phyloP scores from a whole-genome alignment of 1,284 basidiomycete genomes.

The Microbotryum scabiosae region DNA sequence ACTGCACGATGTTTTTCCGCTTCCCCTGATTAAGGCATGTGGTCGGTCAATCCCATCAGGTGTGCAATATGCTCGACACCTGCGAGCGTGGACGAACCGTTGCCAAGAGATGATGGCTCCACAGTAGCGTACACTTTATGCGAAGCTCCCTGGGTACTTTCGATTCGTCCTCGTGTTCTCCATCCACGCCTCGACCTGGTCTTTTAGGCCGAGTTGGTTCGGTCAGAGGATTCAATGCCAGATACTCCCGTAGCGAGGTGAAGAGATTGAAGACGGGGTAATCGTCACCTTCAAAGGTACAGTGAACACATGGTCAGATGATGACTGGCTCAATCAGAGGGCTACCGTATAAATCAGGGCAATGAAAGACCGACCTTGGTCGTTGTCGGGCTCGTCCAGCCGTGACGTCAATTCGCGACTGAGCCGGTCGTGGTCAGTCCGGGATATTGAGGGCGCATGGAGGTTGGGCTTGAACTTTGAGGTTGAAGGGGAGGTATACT shows the following conservation, averaged over 20 bases:
- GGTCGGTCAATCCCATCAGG: not conserved
- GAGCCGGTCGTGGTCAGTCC: constrained; percentile 11
- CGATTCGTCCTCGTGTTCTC: not conserved
- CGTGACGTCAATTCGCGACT: not conserved
- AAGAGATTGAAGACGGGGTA: constrained; percentile 17
- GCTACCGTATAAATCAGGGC: too few species aligned
- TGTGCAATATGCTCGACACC: not conserved
- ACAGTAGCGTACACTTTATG: constrained; percentile 15
- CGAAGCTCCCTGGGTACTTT: constrained; percentile 1
- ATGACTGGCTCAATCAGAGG: too few species aligned
- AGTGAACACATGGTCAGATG: too few species aligned
- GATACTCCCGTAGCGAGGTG: constrained; percentile 8
- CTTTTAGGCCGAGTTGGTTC: not conserved
- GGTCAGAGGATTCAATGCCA: constrained; percentile 5
- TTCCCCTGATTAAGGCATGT: constrained; percentile 3
- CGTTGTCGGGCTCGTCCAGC: not conserved
- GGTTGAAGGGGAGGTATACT: not conserved
- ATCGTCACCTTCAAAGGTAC: not conserved
- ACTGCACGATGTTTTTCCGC: constrained; percentile 20
- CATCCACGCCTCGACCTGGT: too few species aligned
- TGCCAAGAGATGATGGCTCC: constrained; percentile 27
- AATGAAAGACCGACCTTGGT: not conserved
- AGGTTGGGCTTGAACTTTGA: constrained; percentile 1
- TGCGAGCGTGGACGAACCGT: constrained; percentile 2
- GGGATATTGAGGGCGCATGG: not conserved